A percentile compares a stretch with the other conserved stretches of the same genome.
These are phyloP conservation scores for Xerophyta viscosa DNA, from an alignment of 106 monocot species.

Conservation along the genomic window DNA sequence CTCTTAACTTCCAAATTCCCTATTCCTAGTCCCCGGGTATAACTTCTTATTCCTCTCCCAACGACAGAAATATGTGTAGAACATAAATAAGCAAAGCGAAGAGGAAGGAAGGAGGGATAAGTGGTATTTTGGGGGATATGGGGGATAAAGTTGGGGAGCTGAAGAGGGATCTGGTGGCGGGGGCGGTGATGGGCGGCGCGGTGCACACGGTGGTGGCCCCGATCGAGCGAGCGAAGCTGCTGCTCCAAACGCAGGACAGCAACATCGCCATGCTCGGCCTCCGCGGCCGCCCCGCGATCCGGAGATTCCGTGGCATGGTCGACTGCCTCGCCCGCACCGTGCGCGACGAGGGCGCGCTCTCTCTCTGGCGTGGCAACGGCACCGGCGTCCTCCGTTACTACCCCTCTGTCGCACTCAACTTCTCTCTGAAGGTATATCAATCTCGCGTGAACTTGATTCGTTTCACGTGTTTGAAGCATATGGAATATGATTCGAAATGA, in stretches of 20 bases:
- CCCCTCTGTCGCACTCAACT: slow-evolving; percentile 99
- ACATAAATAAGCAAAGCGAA: no score
- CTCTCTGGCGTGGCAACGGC: slow-evolving; percentile 97
- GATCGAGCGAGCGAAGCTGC: slow-evolving; percentile 90
- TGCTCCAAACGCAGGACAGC: slow-evolving; percentile 96
- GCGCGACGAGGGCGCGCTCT: slow-evolving; percentile 82
- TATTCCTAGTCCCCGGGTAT: no score
- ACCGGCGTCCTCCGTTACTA: slow-evolving; percentile 87
- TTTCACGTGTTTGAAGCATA: no score
- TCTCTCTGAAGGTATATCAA: slow-evolving; percentile 83
- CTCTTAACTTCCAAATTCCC: no score
- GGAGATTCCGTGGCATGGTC: slow-evolving; percentile 69
- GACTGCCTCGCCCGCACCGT: slow-evolving; percentile 84
- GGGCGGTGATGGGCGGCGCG: slow-evolving; percentile 83
- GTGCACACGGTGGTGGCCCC: slow-evolving; percentile 98
- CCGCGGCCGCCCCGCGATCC: slow-evolving; percentile 7
- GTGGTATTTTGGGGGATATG: no score
- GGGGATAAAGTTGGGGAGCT: slow-evolving; percentile 55
- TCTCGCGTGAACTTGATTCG: no score
- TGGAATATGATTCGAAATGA: no score
- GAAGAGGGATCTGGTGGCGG: slow-evolving; percentile 78
- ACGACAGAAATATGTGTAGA: no score
- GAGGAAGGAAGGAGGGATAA: no score
- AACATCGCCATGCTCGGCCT: slow-evolving; percentile 72
- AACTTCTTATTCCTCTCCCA: no score